These are phyloP conservation scores for Pseudohyphozyma bogoriensis DNA, from an alignment of 768 basidiomycete species.

Conservation along the genomic window DNA sequence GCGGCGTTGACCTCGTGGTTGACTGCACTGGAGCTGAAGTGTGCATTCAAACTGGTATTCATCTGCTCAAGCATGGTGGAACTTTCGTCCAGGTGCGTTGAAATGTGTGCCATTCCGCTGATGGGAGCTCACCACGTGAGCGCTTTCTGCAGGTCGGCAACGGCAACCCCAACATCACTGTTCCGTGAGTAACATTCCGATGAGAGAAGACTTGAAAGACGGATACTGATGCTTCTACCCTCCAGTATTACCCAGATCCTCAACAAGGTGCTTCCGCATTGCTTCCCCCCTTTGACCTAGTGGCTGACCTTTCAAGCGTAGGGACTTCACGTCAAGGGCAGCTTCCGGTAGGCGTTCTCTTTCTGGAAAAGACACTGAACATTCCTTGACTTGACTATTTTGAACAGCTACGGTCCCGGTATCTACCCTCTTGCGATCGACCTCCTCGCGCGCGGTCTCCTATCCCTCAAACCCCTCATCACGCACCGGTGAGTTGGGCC, in stretches of 20 bases:
- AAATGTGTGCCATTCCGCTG: neutral
- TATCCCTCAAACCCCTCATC: slow-evolving; percentile 78
- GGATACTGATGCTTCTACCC: too few relatives aligned
- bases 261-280: slow-evolving; percentile 30
- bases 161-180: slow-evolving; percentile 62
- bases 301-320: slow-evolving; percentile 40
- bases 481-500: slow-evolving; percentile 52
- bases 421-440: slow-evolving; percentile 77
- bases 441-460: slow-evolving; percentile 66
- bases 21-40: slow-evolving; percentile 90
- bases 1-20: slow-evolving; percentile 70
- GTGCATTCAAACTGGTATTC: slow-evolving; percentile 76
- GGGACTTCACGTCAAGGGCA: slow-evolving; percentile 71
- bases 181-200: too few relatives aligned
- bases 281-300: neutral
- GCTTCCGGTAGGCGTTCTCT: slow-evolving; percentile 95
- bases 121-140: slow-evolving; percentile 9
- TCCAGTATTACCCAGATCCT: slow-evolving; percentile 57
- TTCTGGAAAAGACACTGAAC: too few relatives aligned
- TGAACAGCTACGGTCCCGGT: slow-evolving; percentile 50
- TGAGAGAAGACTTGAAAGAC: too few relatives aligned
- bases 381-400: too few relatives aligned
- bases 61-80: slow-evolving; percentile 65
- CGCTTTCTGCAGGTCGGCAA: slow-evolving; percentile 60
- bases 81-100: slow-evolving; percentile 34